These are phyloP conservation scores for Actinomortierella wolfii DNA, from an alignment of 371 early-diverging fungal genomes.

Conservation along the genomic window DNA sequence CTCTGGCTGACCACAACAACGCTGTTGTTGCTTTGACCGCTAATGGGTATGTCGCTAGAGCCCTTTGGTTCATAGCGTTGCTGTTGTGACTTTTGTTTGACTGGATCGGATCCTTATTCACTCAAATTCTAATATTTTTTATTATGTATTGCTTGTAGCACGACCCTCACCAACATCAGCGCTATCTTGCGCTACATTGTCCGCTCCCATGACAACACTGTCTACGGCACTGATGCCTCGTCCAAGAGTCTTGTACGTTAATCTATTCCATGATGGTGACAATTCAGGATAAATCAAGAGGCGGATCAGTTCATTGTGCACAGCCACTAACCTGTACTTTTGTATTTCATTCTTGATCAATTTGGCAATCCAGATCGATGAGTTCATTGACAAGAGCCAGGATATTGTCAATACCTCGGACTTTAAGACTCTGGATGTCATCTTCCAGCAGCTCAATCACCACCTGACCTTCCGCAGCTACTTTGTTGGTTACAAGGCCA, in stretches of 20 bases:
- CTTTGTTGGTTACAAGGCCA: slow-evolving; percentile 77
- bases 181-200: slow-evolving; percentile 40
- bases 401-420: slow-evolving; percentile 63
- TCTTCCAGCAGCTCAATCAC: slow-evolving; percentile 73
- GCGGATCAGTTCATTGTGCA: background rate
- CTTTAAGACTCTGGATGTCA: slow-evolving; percentile 73
- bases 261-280: background rate
- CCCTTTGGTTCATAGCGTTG: background rate
- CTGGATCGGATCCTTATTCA: no score
- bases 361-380: slow-evolving; percentile 52
- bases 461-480: slow-evolving; percentile 82
- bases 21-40: slow-evolving; percentile 29
- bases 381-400: slow-evolving; percentile 70
- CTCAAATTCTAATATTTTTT: background rate
- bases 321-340: background rate
- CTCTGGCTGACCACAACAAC: slow-evolving; percentile 42
- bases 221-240: slow-evolving; percentile 39
- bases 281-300: background rate
- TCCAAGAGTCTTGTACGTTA: slow-evolving; percentile 32
- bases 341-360: no score
- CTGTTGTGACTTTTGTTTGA: no score
- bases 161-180: slow-evolving; percentile 34
- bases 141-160: slow-evolving; percentile 8
- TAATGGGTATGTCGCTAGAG: slow-evolving; percentile 19
- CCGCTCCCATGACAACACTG: slow-evolving; percentile 42